A percentile compares a stretch with the other conserved stretches of the same genome.
These are phyloP conservation scores for Sonneratia caseolaris DNA, from an alignment of 345 rosid genomes.

Conservation along the genomic window DNA sequence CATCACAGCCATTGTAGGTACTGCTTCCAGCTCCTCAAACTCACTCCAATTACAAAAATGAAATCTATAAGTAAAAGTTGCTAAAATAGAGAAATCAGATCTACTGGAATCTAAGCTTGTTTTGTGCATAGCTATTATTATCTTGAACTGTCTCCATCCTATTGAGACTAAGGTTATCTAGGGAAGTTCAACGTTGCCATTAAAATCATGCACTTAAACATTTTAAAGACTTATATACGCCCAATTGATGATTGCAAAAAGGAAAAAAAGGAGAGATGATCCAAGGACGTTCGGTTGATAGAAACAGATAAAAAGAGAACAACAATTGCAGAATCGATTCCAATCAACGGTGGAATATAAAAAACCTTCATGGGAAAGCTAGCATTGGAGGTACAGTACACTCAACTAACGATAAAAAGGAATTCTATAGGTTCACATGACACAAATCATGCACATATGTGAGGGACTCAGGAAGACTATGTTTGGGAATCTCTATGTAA, in stretches of 20 bases:
- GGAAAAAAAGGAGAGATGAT: background rate
- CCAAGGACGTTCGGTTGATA: background rate
- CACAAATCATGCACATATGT: background rate
- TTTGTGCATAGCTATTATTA: background rate
- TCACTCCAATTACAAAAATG: constrained; percentile 36
- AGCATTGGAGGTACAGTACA: background rate
- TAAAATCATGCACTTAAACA: background rate
- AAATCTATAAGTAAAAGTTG: background rate
- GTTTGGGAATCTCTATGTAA: background rate
- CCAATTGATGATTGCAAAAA: background rate
- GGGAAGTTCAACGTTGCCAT: background rate
- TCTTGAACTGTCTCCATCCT: background rate
- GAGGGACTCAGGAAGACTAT: background rate
- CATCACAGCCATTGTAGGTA: constrained; percentile 81
- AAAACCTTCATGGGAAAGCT: background rate
- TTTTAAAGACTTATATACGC: background rate
- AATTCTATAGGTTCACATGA: background rate
- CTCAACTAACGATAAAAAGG: background rate
- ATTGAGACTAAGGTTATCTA: background rate
- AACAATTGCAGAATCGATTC: background rate
- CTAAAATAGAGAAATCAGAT: background rate
- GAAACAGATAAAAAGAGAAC: background rate
- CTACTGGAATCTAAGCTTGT: background rate
- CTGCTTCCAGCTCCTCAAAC: constrained; percentile 91
- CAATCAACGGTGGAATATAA: background rate